phyloP scores from a whole-genome alignment of 768 basidiomycete species.

The Boletus sensibilis region DNA sequence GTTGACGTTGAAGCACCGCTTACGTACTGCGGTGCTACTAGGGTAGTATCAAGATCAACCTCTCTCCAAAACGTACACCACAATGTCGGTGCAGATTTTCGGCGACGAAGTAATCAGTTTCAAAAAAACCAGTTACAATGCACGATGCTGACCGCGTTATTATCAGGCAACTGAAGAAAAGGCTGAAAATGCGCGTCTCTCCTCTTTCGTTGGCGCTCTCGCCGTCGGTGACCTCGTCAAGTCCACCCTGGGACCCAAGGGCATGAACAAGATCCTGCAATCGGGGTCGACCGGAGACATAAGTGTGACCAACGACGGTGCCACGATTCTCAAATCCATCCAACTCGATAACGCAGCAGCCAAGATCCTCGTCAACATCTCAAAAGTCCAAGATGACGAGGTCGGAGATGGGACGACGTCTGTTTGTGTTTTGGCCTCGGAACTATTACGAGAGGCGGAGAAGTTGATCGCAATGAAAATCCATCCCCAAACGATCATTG shows the following conservation, averaged over 20 bases:
- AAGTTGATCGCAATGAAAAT: constrained; percentile 89
- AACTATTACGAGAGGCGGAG: constrained; percentile 92
- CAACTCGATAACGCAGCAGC: constrained; percentile 98
- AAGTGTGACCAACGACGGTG: constrained; percentile 98
- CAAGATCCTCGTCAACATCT: constrained; percentile 99
- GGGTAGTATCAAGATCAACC: constrained; percentile 3
- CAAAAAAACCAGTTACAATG: background rate
- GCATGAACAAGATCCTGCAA: constrained; percentile 99
- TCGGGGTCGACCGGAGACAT: constrained; percentile 87
- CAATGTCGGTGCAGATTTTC: constrained; percentile 64
- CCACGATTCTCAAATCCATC: constrained; percentile 96
- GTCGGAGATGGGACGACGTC: constrained; percentile 94
- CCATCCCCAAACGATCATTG: constrained; percentile 97
- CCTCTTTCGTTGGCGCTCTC: constrained; percentile 95
- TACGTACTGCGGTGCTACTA: background rate
- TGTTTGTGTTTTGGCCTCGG: constrained; percentile 89
- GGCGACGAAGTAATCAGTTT: constrained; percentile 49
- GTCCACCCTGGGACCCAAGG: constrained; percentile 97
- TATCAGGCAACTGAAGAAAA: constrained; percentile 85
- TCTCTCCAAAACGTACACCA: background rate
- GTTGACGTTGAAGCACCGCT: background rate
- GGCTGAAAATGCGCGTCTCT: constrained; percentile 96
- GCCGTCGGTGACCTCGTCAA: constrained; percentile 98
- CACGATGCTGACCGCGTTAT: constrained; percentile 4
- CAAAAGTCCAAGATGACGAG: constrained; percentile 99